These are phyloP conservation scores for Cornus florida DNA, from an alignment of 148 eudicot species.

Conservation along the genomic window DNA sequence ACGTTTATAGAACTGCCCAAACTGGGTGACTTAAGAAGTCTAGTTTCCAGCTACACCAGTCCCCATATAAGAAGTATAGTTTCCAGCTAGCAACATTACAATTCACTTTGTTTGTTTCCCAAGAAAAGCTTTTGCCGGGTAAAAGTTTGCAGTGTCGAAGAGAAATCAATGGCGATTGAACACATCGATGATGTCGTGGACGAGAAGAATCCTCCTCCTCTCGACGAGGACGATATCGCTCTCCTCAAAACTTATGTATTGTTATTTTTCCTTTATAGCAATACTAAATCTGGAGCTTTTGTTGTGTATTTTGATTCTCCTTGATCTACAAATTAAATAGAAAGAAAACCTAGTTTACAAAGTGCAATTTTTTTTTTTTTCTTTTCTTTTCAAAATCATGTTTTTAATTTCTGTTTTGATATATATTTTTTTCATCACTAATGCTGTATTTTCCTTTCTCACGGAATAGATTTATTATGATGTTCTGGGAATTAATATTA, in stretches of 20 bases:
- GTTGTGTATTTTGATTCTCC: not conserved
- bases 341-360: not conserved
- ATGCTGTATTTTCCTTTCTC: no score
- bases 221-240: conserved; percentile 94
- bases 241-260: conserved; percentile 87
- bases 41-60: no score
- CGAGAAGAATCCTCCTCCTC: conserved; percentile 85
- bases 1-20: no score
- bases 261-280: not conserved
- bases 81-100: not conserved
- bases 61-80: not conserved
- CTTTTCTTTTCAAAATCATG: no score
- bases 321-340: not conserved
- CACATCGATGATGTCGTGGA: conserved; percentile 81
- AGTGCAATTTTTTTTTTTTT: no score
- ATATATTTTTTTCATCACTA: no score
- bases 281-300: conserved; percentile 1
- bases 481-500: no score
- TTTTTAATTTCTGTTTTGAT: no score
- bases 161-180: conserved; percentile 45
- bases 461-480: not conserved
- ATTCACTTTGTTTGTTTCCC: conserved; percentile 9
- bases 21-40: not conserved
- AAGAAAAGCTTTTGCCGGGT: not conserved
- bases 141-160: not conserved